phyloP scores from a whole-genome alignment of 1,139 yeast genomes.

The Meyerozyma sp. region DNA sequence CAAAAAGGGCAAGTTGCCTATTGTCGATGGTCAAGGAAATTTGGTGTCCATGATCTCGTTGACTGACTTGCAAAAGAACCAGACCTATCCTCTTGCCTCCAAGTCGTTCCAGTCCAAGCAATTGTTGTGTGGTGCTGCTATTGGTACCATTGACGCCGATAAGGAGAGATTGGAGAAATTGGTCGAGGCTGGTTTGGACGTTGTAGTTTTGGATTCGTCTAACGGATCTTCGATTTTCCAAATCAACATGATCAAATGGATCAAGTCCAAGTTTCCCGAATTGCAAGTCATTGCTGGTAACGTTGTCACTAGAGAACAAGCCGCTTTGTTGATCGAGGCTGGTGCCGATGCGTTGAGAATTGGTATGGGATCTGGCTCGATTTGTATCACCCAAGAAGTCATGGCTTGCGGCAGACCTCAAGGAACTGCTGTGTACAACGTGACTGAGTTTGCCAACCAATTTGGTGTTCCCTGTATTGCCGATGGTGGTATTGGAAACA shows the following conservation, averaged over 20 bases:
- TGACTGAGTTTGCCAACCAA: slow-evolving; percentile 78
- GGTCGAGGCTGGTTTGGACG: slow-evolving; percentile 96
- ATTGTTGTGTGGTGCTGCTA: slow-evolving; percentile 96
- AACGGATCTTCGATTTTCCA: slow-evolving; percentile 97
- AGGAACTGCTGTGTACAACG: slow-evolving; percentile 93
- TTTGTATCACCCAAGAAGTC: slow-evolving; percentile 98
- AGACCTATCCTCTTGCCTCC: slow-evolving; percentile 89
- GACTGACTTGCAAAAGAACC: slow-evolving; percentile 95
- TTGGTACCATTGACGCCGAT: slow-evolving; percentile 91
- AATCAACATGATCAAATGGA: slow-evolving; percentile 87
- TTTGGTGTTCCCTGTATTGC: slow-evolving; percentile 97
- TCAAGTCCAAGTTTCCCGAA: slow-evolving; percentile 72
- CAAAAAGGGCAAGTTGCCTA: slow-evolving; percentile 96
- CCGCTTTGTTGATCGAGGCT: slow-evolving; percentile 89
- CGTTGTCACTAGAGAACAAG: slow-evolving; percentile 98
- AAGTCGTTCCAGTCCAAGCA: slow-evolving; percentile 92
- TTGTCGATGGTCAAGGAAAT: slow-evolving; percentile 71
- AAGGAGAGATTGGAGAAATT: slow-evolving; percentile 76
- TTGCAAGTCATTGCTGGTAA: slow-evolving; percentile 95
- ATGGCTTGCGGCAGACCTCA: slow-evolving; percentile 99
- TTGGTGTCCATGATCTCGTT: slow-evolving; percentile 86
- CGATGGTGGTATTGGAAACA: slow-evolving; percentile 98
- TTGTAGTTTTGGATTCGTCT: slow-evolving; percentile 91
- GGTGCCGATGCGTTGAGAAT: slow-evolving; percentile 98
- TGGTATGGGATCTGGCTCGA: slow-evolving; percentile 99